These are phyloP conservation scores for Mucor circinelloides DNA, from an alignment of 371 early-diverging fungal genomes.

Conservation along the genomic window DNA sequence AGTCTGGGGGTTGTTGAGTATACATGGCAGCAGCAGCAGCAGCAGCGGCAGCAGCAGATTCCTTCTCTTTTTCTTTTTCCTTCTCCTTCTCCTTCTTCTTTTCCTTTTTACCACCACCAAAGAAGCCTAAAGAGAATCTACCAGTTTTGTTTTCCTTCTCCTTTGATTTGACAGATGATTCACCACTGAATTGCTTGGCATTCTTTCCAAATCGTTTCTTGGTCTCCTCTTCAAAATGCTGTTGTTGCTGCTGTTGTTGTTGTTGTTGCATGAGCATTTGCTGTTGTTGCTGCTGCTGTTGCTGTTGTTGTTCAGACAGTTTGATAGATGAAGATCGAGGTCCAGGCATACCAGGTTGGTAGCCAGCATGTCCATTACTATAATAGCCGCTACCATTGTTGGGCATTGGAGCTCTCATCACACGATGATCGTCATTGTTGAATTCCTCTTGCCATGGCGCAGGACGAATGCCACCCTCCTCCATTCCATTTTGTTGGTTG, in stretches of 20 bases:
- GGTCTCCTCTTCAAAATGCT: not conserved
- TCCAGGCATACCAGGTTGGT: not conserved
- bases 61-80: not conserved
- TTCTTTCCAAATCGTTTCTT: constrained; percentile 14
- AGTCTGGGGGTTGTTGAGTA: not conserved
- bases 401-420: not conserved
- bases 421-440: constrained; percentile 2
- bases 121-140: constrained; percentile 28
- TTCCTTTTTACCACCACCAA: constrained; percentile 25
- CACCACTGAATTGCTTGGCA: not conserved
- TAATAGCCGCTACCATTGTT: not conserved
- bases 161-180: constrained; percentile 10
- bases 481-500: not conserved
- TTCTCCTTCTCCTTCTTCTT: constrained; percentile 29
- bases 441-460: constrained; percentile 26
- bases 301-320: constrained; percentile 5
- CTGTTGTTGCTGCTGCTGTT: constrained; percentile 11
- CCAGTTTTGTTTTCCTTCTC: constrained; percentile 9
- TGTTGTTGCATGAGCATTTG: not conserved
- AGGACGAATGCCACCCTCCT: constrained; percentile 23
- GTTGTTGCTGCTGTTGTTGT: not conserved
- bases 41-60: not conserved
- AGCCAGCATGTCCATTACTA: constrained; percentile 4
- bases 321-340: constrained; percentile 15
- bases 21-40: not conserved